These are phyloP conservation scores for Boletus insuetus DNA, from an alignment of 768 basidiomycete species.

Conservation along the genomic window DNA sequence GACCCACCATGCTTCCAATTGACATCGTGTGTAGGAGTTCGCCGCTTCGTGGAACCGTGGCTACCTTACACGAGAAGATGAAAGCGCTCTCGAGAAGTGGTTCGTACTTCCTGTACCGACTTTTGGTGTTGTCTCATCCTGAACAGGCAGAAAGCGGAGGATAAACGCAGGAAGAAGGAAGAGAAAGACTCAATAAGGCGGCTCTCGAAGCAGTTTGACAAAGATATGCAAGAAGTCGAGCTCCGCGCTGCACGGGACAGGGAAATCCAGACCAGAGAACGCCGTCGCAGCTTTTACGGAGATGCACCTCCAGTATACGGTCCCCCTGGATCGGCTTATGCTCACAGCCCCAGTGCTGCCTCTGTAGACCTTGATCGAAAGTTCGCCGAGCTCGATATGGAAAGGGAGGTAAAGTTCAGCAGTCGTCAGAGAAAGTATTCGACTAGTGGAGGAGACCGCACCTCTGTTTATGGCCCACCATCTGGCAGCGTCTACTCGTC, in stretches of 20 bases:
- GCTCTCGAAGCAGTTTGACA: conserved; percentile 37
- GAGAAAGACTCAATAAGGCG: conserved; percentile 41
- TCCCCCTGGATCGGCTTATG: conserved; percentile 21
- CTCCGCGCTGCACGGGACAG: conserved; percentile 55
- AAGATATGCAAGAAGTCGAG: conserved; percentile 51
- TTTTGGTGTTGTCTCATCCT: conserved; percentile 12
- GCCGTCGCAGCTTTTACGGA: conserved; percentile 54
- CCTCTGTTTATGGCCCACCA: conserved; percentile 18
- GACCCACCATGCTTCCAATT: not conserved
- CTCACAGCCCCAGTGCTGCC: conserved; percentile 23
- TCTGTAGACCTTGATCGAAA: conserved; percentile 38
- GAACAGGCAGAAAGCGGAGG: conserved; percentile 47
- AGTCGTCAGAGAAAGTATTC: conserved; percentile 48
- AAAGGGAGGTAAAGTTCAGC: conserved; percentile 27
- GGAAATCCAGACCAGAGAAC: conserved; percentile 48
- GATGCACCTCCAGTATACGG: conserved; percentile 30
- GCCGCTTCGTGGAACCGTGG: conserved; percentile 53
- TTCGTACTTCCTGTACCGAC: conserved; percentile 21
- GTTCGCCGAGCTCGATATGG: conserved; percentile 33
- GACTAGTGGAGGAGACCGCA: conserved; percentile 36
- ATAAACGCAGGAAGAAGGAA: conserved; percentile 54
- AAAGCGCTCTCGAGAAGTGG: conserved; percentile 47
- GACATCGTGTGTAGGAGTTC: conserved; percentile 46
- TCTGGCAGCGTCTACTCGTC: conserved; percentile 20
- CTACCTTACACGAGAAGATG: conserved; percentile 38